Percentiles rank a stretch among this genome's conserved stretches.
phyloP scores from a whole-genome alignment of 306 rosid species.

The Cyamopsis tetragonoloba region DNA sequence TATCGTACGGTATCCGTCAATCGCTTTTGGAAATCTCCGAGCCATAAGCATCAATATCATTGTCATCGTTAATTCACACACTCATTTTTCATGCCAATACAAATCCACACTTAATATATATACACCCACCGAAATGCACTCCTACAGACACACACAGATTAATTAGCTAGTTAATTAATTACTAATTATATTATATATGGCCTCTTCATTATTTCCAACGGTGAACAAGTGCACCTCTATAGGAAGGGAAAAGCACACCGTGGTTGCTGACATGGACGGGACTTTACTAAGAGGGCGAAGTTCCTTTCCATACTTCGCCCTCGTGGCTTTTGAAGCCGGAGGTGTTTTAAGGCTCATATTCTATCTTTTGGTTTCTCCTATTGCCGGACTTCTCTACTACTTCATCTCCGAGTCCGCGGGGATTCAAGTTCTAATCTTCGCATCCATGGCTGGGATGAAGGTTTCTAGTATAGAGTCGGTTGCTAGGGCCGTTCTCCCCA shows the following conservation, averaged over 20 bases:
- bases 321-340: constrained; percentile 73
- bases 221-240: constrained; percentile 51
- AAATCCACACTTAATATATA: neutral
- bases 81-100: no score
- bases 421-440: constrained; percentile 60
- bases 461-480: constrained; percentile 55
- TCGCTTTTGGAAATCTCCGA: constrained; percentile 31
- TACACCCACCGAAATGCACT: no score
- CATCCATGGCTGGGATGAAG: constrained; percentile 55
- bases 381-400: constrained; percentile 70
- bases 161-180: neutral
- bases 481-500: constrained; percentile 77
- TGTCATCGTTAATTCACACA: constrained; percentile 5
- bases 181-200: neutral
- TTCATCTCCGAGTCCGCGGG: constrained; percentile 72
- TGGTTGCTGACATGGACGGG: constrained; percentile 90
- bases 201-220: constrained; percentile 37
- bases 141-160: neutral
- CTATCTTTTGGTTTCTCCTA: constrained; percentile 52
- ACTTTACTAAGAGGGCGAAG: constrained; percentile 70
- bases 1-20: constrained; percentile 20
- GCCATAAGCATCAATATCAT: no score
- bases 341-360: constrained; percentile 65
- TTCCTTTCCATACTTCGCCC: constrained; percentile 81
- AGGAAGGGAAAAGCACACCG: constrained; percentile 63